These are phyloP conservation scores for Myotisia sp. DNA, from an alignment of 2,329 filamentous ascomycete genomes.

Conservation along the genomic window DNA sequence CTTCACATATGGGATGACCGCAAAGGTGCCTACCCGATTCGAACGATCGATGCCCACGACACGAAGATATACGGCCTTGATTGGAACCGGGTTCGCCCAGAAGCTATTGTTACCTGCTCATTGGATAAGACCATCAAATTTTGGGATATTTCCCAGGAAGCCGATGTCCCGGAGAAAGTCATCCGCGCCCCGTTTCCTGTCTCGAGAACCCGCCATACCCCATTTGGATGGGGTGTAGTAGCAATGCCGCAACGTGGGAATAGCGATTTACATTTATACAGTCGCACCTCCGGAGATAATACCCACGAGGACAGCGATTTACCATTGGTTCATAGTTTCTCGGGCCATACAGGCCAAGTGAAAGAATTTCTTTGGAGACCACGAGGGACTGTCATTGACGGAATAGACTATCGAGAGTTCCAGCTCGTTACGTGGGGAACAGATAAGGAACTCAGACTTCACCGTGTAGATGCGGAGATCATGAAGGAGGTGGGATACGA, in stretches of 20 bases:
- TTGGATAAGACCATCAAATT: slow-evolving; percentile 86
- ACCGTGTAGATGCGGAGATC: slow-evolving; percentile 52
- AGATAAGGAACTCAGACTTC: slow-evolving; percentile 67
- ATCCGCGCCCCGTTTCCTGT: slow-evolving; percentile 76
- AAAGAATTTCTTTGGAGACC: slow-evolving; percentile 87
- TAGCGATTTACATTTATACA: slow-evolving; percentile 72
- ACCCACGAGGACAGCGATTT: slow-evolving; percentile 22
- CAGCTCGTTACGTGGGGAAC: slow-evolving; percentile 88
- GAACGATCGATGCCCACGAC: slow-evolving; percentile 71
- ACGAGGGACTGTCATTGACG: slow-evolving; percentile 53
- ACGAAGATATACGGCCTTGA: slow-evolving; percentile 94
- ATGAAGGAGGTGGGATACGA: slow-evolving; percentile 57
- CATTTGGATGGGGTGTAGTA: slow-evolving; percentile 71
- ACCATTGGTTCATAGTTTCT: slow-evolving; percentile 37
- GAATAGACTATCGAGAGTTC: slow-evolving; percentile 73
- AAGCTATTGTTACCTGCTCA: slow-evolving; percentile 71
- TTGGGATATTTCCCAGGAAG: slow-evolving; percentile 61
- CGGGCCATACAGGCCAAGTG: slow-evolving; percentile 48
- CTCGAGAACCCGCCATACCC: slow-evolving; percentile 81
- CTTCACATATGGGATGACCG: slow-evolving; percentile 84
- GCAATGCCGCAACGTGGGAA: slow-evolving; percentile 88
- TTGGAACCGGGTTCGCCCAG: slow-evolving; percentile 68
- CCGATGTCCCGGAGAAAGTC: slow-evolving; percentile 55
- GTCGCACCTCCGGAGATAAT: slow-evolving; percentile 37
- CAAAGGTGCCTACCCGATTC: slow-evolving; percentile 60